Evolutionary conservation across 768 basidiomycete species (phyloP).

Genomic region (Phaffia tasmanica): DNA sequence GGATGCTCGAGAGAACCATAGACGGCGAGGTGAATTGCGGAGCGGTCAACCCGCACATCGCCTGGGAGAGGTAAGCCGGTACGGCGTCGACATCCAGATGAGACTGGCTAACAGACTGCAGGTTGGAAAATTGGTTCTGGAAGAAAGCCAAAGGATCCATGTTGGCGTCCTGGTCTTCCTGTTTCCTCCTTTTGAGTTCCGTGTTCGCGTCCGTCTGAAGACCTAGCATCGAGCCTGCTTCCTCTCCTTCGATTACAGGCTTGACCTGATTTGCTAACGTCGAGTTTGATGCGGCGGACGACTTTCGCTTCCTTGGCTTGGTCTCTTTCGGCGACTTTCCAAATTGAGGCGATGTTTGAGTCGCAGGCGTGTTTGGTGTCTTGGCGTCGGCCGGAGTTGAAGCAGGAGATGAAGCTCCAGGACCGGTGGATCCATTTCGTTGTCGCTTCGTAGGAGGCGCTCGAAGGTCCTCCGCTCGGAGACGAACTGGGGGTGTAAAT

Average conservation of each 20-base stretch:
- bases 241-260: not conserved
- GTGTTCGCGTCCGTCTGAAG: constrained; percentile 17
- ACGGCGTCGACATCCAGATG: not conserved
- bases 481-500: constrained; percentile 7
- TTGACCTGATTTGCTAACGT: not conserved
- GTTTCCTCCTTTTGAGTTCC: constrained; percentile 1
- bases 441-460: constrained; percentile 22
- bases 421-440: constrained; percentile 16
- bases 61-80: constrained; percentile 1
- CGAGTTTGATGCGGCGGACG: constrained; percentile 6
- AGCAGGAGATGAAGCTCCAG: constrained; percentile 19
- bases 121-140: constrained; percentile 13
- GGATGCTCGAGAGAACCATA: constrained; percentile 1
- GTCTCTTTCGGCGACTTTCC: constrained; percentile 14
- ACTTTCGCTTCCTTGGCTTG: constrained; percentile 9
- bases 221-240: constrained; percentile 14
- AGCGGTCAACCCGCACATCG: not conserved
- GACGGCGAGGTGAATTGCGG: not conserved
- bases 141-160: constrained; percentile 24
- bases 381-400: constrained; percentile 10
- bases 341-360: not conserved
- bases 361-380: constrained; percentile 13
- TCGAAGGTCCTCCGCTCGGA: constrained; percentile 22
- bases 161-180: constrained; percentile 6
- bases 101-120: constrained; percentile 8